Evolutionary conservation across 108 stramenopile genomes (phyloP).

Genomic region (Cyclotella baltica): DNA sequence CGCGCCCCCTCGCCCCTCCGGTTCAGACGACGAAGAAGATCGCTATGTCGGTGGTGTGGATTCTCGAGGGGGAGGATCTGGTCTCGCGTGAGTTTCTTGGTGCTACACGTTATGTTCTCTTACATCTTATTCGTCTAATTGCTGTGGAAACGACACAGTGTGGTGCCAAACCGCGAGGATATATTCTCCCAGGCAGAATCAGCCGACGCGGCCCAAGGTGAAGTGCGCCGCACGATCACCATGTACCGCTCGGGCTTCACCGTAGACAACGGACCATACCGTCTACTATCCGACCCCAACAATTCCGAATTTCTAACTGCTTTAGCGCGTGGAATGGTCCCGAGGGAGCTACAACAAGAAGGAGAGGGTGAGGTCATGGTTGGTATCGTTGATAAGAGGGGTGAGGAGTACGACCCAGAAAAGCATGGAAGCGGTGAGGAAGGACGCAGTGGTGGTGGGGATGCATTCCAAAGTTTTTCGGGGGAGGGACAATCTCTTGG

Average conservation of each 20-base stretch:
- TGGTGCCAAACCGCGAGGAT: slow-evolving; percentile 71
- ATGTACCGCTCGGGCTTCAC: slow-evolving; percentile 96
- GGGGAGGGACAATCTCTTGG: slow-evolving; percentile 56
- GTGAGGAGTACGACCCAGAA: slow-evolving; percentile 78
- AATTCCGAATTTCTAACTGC: slow-evolving; percentile 88
- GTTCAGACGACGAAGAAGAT: slow-evolving; percentile 55
- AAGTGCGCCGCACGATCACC: slow-evolving; percentile 81
- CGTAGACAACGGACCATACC: slow-evolving; percentile 94
- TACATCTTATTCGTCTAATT: not conserved
- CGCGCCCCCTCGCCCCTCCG: not conserved
- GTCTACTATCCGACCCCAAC: slow-evolving; percentile 86
- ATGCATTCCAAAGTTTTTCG: slow-evolving; percentile 42
- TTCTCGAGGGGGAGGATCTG: slow-evolving; percentile 85
- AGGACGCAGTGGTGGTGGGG: slow-evolving; percentile 27
- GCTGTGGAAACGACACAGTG: slow-evolving; percentile 20
- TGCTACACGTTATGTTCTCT: not conserved
- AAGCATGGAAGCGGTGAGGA: slow-evolving; percentile 62
- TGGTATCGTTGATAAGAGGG: slow-evolving; percentile 80
- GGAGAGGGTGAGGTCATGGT: slow-evolving; percentile 66
- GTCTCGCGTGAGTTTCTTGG: slow-evolving; percentile 58
- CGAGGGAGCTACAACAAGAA: slow-evolving; percentile 62
- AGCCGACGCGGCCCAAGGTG: slow-evolving; percentile 18
- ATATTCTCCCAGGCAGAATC: slow-evolving; percentile 64
- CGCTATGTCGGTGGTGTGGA: slow-evolving; percentile 87
- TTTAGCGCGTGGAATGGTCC: slow-evolving; percentile 83